Conservation (phyloP, 352 stramenopile species). For the Elongisporangium prolatum region DNA sequence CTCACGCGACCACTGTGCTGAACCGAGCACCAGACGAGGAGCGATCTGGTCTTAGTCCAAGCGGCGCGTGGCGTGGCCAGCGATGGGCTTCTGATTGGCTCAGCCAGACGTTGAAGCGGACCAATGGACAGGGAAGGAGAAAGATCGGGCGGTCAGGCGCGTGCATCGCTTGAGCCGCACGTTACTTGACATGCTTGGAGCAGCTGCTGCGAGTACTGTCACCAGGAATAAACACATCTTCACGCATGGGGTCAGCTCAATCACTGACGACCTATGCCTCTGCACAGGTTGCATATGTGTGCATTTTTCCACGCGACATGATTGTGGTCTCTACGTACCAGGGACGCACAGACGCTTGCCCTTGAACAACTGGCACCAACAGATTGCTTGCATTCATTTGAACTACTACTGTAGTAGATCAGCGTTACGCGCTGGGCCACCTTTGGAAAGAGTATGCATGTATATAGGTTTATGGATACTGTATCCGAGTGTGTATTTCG, state of each 20-base stretch:
- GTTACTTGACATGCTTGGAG: not conserved
- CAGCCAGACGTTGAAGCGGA: not conserved
- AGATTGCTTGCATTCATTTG: too few species aligned
- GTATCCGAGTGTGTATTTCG: slow-evolving; percentile 1
- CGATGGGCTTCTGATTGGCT: not conserved
- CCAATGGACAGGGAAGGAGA: not conserved
- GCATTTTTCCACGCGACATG: not conserved
- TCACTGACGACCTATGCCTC: not conserved
- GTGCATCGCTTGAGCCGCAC: not conserved
- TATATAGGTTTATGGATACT: not conserved
- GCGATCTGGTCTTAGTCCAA: not conserved
- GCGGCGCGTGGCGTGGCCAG: not conserved
- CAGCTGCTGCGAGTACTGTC: not conserved
- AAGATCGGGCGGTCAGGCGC: not conserved
- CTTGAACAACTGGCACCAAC: too few species aligned
- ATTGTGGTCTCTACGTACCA: too few species aligned
- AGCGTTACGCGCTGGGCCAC: too few species aligned
- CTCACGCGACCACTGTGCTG: not conserved
- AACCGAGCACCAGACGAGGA: not conserved
- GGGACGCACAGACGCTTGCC: too few species aligned
- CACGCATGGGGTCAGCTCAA: not conserved
- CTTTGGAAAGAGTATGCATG: not conserved
- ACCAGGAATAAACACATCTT: not conserved
- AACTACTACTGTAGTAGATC: too few species aligned
- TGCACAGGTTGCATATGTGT: not conserved